Conservation (phyloP, 2,329 filamentous ascomycete species). For the Colletotrichum destructivum region DNA sequence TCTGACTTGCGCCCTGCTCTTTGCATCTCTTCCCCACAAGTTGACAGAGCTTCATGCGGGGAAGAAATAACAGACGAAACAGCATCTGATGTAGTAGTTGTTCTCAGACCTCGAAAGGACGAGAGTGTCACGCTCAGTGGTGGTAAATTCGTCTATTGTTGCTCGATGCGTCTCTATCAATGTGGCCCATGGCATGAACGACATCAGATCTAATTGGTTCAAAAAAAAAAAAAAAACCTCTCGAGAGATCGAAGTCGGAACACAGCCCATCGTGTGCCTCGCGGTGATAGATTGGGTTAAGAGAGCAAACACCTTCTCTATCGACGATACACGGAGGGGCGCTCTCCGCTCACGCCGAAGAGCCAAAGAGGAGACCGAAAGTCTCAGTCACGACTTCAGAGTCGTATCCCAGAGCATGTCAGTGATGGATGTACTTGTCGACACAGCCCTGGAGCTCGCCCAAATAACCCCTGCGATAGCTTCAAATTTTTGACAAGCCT, state of each 20-base stretch:
- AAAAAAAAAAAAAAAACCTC: too few species aligned
- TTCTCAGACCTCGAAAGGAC: background rate
- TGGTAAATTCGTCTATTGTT: constrained; percentile 14
- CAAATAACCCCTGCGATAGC: constrained; percentile 17
- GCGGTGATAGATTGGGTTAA: background rate
- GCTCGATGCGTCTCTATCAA: background rate
- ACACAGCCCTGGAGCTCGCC: background rate
- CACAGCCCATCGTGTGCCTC: background rate
- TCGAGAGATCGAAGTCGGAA: background rate
- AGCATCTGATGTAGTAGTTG: background rate
- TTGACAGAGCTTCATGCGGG: constrained; percentile 40
- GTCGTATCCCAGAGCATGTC: background rate
- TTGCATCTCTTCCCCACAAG: constrained; percentile 33
- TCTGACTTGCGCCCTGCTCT: background rate
- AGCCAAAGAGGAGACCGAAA: too few species aligned
- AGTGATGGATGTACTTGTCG: background rate
- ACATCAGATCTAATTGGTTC: background rate
- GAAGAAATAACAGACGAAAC: constrained; percentile 22
- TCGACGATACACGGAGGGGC: too few species aligned
- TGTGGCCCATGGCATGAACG: background rate
- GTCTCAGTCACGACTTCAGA: background rate
- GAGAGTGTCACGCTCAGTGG: background rate
- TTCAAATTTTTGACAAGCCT: constrained; percentile 7
- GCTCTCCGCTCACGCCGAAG: too few species aligned
- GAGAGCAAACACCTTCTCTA: background rate